These are phyloP conservation scores for Trichophyton benhamiae DNA, from an alignment of 2,329 filamentous ascomycete genomes.

Conservation along the genomic window DNA sequence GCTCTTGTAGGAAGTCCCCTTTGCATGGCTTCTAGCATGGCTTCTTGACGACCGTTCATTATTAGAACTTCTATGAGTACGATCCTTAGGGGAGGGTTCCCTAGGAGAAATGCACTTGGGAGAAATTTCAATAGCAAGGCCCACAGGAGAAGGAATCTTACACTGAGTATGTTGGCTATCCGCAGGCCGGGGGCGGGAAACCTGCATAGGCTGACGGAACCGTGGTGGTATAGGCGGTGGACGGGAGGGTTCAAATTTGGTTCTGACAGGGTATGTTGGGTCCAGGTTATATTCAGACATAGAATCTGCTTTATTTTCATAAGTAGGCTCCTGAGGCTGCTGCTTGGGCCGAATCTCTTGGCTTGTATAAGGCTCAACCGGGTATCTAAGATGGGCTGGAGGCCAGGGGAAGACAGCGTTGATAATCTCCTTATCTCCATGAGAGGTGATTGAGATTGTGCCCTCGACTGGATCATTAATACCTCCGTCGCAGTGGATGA, in stretches of 20 bases:
- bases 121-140: neutral
- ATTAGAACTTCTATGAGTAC: neutral
- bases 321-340: neutral
- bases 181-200: neutral
- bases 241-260: neutral
- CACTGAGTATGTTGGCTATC: neutral
- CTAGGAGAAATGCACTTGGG: neutral
- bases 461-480: neutral
- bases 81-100: neutral
- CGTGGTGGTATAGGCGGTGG: neutral
- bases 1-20: neutral
- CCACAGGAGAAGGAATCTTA: neutral
- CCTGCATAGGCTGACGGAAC: neutral
- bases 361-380: neutral
- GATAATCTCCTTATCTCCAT: neutral
- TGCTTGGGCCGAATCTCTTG: neutral
- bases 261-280: neutral
- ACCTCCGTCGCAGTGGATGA: neutral
- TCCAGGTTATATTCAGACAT: neutral
- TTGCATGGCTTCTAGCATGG: neutral
- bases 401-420: neutral
- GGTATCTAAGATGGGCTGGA: neutral
- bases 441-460: neutral
- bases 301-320: neutral
- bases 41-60: neutral